These are phyloP conservation scores for Fusarium veterinarium DNA, from an alignment of 2,329 filamentous ascomycete genomes.

Conservation along the genomic window DNA sequence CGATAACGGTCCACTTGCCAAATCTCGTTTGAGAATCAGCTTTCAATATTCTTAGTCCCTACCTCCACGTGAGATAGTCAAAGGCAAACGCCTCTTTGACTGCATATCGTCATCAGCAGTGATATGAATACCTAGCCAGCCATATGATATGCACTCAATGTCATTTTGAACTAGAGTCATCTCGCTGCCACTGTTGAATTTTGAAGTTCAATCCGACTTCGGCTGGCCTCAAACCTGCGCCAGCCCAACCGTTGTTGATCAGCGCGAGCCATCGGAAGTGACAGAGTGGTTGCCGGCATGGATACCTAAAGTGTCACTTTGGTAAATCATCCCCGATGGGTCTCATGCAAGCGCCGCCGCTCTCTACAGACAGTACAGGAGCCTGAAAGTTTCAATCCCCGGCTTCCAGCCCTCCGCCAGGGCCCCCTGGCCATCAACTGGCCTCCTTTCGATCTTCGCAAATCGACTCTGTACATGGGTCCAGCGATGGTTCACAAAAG, in stretches of 20 bases:
- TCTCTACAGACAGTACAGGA: not conserved
- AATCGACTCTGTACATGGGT: conserved; percentile 35
- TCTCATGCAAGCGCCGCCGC: conserved; percentile 38
- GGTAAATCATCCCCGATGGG: conserved; percentile 34
- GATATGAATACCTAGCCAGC: not conserved
- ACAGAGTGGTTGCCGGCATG: conserved; percentile 35
- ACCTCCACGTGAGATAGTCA: conserved; percentile 1
- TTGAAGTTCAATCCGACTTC: conserved; percentile 15
- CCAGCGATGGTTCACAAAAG: conserved; percentile 4
- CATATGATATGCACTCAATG: not conserved
- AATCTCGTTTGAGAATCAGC: conserved; percentile 4
- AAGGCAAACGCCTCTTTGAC: not conserved
- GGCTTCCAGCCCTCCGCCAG: not conserved
- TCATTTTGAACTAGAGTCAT: not conserved
- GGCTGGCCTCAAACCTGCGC: conserved; percentile 32
- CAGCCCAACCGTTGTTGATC: conserved; percentile 33
- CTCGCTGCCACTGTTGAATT: not conserved
- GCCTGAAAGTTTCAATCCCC: conserved; percentile 10
- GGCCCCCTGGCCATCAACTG: conserved; percentile 12
- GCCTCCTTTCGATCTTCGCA: conserved; percentile 39
- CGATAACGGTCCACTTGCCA: not conserved
- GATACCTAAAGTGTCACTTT: conserved; percentile 35
- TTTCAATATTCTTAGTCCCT: not conserved
- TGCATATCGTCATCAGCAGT: not conserved
- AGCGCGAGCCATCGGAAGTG: conserved; percentile 38